phyloP scores from a whole-genome alignment of 192 early-diverging fungal genomes.

The Coemansia pectinata region DNA sequence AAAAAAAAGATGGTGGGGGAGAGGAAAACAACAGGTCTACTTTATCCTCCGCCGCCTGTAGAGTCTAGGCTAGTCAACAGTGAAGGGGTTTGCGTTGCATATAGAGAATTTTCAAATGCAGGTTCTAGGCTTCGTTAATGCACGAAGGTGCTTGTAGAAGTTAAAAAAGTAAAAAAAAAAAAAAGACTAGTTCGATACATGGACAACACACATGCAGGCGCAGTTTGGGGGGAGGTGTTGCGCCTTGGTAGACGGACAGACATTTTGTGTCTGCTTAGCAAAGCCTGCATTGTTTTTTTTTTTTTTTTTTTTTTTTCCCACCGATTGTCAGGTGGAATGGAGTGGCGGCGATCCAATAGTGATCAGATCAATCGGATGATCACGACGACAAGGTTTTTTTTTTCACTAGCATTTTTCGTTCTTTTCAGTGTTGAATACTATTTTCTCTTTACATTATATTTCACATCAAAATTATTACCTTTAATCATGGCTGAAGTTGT shows the following conservation, averaged over 20 bases:
- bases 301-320: not conserved
- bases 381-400: not conserved
- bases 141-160: not conserved
- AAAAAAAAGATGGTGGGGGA: not conserved
- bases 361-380: not conserved
- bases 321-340: not conserved
- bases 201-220: no score
- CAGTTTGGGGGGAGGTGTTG: not conserved
- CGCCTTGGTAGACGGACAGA: not conserved
- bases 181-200: not conserved
- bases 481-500: conserved; percentile 82
- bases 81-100: not conserved
- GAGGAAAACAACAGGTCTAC: conserved; percentile 2
- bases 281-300: not conserved
- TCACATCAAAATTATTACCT: not conserved
- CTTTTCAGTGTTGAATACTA: not conserved
- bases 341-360: not conserved
- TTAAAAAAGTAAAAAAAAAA: not conserved
- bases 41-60: not conserved
- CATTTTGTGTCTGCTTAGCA: not conserved
- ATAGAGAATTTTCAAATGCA: not conserved
- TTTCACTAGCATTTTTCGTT: not conserved
- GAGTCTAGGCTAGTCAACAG: not conserved
- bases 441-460: not conserved
- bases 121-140: not conserved